Evolutionary conservation across 495 filamentous ascomycete genomes (phyloP), one percentile per base, ranked within the genome.

Genomic region (Cetradonia linearis): DNA sequence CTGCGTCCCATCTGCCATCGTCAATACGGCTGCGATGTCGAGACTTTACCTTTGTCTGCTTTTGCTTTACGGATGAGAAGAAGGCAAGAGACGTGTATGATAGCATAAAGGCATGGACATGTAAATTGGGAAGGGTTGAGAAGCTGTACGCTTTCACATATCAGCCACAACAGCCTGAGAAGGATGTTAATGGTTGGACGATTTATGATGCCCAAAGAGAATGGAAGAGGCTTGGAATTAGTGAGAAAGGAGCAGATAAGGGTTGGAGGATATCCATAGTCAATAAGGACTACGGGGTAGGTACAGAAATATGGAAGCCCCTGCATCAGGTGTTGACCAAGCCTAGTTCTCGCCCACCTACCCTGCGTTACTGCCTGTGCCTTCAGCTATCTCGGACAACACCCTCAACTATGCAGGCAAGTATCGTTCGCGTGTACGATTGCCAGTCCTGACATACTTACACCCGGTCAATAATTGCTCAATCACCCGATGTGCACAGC

Each of bases 391-490:
- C 65, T 97, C 93, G 44, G 93, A 99, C 72, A 97, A 91, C 65
- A 90, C 90, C 48, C 81, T 99, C 58, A 95, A 95, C 62, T 96
- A 99, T 68, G 94, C 92, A 13, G 87, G 87, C 62, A 77, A 79
- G 60, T 97, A 92, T 73, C 86, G 93, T 37, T 97, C 93, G 0
- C 81, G 89, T 54, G 83, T 83, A 50, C 83, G 93, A 60, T 88
- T 99, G 72, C 93, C 93, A 20, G 86, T 84, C 10, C 75, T 97
- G 38, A 87, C 88, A 34, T 99, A 99, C 69, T 81, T 96, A 13
- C 93, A 99, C 71, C 90, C 93, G 2, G 78, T 97, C 60, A 99
- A 97, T 72, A 95, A 94, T 70, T 96, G 93, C 70, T 91, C 91
- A 30, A 97, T 99, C 63, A 96, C 92, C 4, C 78, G 93, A 63